Evolutionary conservation across 2,329 filamentous ascomycete species (phyloP), one percentile per base, ranked within the genome.

Genomic region (Tothia fuscella): DNA sequence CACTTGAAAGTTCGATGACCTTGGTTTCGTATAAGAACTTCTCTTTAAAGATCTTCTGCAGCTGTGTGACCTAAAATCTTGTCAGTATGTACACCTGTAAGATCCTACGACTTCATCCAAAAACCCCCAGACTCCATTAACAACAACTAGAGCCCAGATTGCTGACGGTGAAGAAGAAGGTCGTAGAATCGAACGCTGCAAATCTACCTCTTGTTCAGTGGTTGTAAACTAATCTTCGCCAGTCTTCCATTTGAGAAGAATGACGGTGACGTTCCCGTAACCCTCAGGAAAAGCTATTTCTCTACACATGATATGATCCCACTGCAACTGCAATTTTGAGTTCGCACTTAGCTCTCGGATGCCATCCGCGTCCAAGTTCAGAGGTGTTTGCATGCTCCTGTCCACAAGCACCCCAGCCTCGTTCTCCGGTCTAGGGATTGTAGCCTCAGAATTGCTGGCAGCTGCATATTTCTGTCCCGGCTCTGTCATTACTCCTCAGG

Each of bases 291-390:
- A n/a, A 13, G 6, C 17, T 5, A 36, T 3, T n/a, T 32, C 30
- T 4, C 26, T 19, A n/a, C 39, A 41, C 39, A 41, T 41, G 7
- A 31, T 25, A 9, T 7, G n/a, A 10, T 41, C 39, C 39, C 34
- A 36, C 13, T 33, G 34, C 3, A 43, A 12, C 29, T 41, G 39
- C 14, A 24, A 20, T 24, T 34, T 19, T n/a, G 39, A 41, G 3
- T 14, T 21, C 3, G 14, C 19, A 21, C 14, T 24, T 2, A 40
- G 16, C 7, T 17, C 6, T 19, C 22, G 10, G 7, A 40, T 9
- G n/a, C 26, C n/a, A 9, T 26, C 6, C 22, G 25, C n/a, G 2
- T 10, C 9, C 6, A 28, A 22, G 4, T 28, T n/a, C 5, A 37
- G 25, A 17, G 35, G 35, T 6, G 35, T 20, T 20, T 37, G 34